Conservation (phyloP, 768 basidiomycete species). For the Suillus subaureus region DNA sequence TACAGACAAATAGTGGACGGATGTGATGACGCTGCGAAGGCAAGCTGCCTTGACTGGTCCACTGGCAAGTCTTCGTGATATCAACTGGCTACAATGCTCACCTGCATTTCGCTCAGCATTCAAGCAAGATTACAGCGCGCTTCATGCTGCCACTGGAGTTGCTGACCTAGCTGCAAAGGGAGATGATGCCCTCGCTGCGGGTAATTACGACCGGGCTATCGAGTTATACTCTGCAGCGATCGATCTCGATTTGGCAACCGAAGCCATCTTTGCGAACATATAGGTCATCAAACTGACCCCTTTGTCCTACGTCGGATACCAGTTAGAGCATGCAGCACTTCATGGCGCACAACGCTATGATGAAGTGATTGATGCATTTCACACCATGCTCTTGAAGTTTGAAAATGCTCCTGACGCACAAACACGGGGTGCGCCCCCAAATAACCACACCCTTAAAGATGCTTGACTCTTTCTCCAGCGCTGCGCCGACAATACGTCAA, state of each 20-base stretch:
- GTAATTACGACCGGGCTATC: not conserved
- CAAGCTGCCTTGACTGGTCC: not conserved
- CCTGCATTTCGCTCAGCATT: not conserved
- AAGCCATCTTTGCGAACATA: not conserved
- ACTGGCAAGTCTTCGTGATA: not conserved
- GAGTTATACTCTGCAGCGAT: not conserved
- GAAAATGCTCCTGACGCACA: not conserved
- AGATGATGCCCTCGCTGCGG: not conserved
- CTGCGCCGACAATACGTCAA: not conserved
- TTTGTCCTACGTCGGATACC: not conserved
- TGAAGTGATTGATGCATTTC: not conserved
- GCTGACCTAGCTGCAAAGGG: not conserved
- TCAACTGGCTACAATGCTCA: not conserved
- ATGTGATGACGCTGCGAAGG: not conserved
- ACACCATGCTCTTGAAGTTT: not conserved
- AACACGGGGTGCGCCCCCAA: not conserved
- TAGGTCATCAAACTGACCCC: not conserved
- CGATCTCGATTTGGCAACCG: not conserved
- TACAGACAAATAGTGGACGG: not conserved
- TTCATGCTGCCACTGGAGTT: not conserved
- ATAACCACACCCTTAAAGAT: not conserved
- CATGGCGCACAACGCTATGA: not conserved
- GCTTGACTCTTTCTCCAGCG: not conserved
- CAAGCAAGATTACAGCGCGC: not conserved
- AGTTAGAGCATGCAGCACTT: not conserved